These are phyloP conservation scores for Solanum etuberosum DNA, from an alignment of 257 asterid genomes.

Conservation along the genomic window DNA sequence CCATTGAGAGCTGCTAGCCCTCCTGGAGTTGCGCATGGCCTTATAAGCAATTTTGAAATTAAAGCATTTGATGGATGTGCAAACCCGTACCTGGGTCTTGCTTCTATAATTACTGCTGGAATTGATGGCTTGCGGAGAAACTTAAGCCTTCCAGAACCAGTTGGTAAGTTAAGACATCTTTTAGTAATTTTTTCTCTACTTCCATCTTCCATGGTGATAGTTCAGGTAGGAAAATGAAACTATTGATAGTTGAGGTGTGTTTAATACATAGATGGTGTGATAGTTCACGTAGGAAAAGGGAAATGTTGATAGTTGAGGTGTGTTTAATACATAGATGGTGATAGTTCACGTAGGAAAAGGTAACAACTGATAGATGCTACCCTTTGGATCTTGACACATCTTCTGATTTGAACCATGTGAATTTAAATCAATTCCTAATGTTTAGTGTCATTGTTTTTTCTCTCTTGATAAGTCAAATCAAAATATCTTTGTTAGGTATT, in stretches of 20 bases:
- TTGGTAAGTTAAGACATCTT: constrained; percentile 38
- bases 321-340: too few species aligned
- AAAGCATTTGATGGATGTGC: constrained; percentile 88
- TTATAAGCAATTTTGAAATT: constrained; percentile 76
- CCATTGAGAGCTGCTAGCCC: constrained; percentile 79
- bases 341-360: not conserved
- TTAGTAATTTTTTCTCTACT: not conserved
- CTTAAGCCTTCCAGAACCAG: constrained; percentile 57
- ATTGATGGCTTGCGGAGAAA: constrained; percentile 62
- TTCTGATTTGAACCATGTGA: not conserved
- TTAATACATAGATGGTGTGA: not conserved
- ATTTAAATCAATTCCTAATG: not conserved
- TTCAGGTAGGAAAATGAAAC: not conserved
- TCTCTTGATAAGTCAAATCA: not conserved
- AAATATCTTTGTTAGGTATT: not conserved
- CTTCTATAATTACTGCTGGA: constrained; percentile 72
- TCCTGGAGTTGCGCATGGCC: constrained; percentile 75
- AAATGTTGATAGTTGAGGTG: not conserved
- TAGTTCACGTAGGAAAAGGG: not conserved
- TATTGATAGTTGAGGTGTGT: not conserved
- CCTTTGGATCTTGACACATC: not conserved
- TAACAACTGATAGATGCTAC: not conserved
- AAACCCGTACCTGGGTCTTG: constrained; percentile 81
- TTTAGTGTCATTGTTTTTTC: not conserved
- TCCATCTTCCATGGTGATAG: not conserved